Evolutionary conservation across 169 alveolate genomes (phyloP).

Genomic region (Miamiensis avidus): DNA sequence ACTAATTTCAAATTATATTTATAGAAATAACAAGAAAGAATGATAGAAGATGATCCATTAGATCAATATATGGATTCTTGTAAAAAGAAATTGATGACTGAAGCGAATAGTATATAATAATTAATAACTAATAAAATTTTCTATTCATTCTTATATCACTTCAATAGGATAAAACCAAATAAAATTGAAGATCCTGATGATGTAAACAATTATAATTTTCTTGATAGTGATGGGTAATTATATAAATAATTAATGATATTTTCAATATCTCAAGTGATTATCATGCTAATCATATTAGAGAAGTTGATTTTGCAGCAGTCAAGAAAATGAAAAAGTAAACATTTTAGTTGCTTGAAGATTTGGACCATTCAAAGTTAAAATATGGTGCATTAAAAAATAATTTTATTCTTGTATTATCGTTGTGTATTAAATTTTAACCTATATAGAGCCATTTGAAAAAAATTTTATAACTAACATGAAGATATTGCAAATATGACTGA

Average conservation of each 20-base stretch:
- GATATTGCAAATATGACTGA: constrained; percentile 32
- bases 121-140: constrained; percentile 26
- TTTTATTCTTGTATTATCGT: too few relatives aligned
- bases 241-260: too few relatives aligned
- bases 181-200: constrained; percentile 11
- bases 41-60: constrained; percentile 33
- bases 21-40: constrained; percentile 24
- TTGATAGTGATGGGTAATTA: constrained; percentile 48
- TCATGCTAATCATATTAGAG: constrained; percentile 23
- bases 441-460: constrained; percentile 40
- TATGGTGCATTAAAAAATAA: too few relatives aligned
- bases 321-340: constrained; percentile 49
- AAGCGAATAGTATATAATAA: constrained; percentile 23
- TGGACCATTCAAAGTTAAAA: constrained; percentile 49
- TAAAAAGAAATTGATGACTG: constrained; percentile 15
- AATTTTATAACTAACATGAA: constrained; percentile 54
- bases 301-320: constrained; percentile 51
- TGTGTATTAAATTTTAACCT: too few relatives aligned
- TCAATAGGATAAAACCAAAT: not conserved
- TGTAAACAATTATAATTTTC: constrained; percentile 15
- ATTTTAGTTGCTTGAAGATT: constrained; percentile 31
- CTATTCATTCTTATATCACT: not conserved
- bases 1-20: not conserved
- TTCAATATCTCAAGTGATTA: not conserved
- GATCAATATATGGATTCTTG: constrained; percentile 36